Conservation (phyloP, 768 basidiomycete genomes). For the Pulveroboletus sp. region DNA sequence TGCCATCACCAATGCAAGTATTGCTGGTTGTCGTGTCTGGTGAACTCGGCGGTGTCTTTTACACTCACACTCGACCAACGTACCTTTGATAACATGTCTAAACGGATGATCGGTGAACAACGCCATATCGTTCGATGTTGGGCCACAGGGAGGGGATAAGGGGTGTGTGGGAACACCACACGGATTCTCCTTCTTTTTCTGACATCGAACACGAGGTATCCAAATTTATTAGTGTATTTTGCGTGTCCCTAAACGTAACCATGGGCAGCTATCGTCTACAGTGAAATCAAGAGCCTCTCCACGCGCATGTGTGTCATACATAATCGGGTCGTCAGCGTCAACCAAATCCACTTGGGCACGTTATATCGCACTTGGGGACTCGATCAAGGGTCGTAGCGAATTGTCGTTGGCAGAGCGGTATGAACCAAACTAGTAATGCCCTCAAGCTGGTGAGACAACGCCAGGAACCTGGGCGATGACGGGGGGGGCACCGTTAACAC, state of each 20-base stretch:
- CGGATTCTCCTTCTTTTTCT: conserved; percentile 18
- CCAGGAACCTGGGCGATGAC: conserved; percentile 57
- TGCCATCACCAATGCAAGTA: conserved; percentile 43
- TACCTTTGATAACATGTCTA: conserved; percentile 32
- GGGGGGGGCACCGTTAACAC: conserved; percentile 53
- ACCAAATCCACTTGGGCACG: neutral
- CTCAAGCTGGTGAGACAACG: conserved; percentile 21
- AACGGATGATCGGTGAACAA: conserved; percentile 31
- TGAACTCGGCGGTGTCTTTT: conserved; percentile 7
- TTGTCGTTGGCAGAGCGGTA: neutral
- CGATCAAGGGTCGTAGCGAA: neutral
- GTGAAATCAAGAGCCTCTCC: conserved; percentile 2
- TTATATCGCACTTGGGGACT: neutral
- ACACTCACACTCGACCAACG: conserved; percentile 1
- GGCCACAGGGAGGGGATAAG: conserved; percentile 16
- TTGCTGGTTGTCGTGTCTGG: conserved; percentile 32
- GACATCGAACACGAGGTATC: conserved; percentile 26
- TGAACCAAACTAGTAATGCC: neutral
- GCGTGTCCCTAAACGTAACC: conserved; percentile 14
- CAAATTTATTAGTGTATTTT: conserved; percentile 11
- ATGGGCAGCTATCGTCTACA: conserved; percentile 9
- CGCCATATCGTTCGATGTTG: conserved; percentile 23
- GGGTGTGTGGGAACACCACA: conserved; percentile 25
- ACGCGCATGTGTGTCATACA: neutral
- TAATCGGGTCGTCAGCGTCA: conserved; percentile 10